These are phyloP conservation scores for Poa annua DNA, from an alignment of 176 grass and related monocot genomes.

Conservation along the genomic window DNA sequence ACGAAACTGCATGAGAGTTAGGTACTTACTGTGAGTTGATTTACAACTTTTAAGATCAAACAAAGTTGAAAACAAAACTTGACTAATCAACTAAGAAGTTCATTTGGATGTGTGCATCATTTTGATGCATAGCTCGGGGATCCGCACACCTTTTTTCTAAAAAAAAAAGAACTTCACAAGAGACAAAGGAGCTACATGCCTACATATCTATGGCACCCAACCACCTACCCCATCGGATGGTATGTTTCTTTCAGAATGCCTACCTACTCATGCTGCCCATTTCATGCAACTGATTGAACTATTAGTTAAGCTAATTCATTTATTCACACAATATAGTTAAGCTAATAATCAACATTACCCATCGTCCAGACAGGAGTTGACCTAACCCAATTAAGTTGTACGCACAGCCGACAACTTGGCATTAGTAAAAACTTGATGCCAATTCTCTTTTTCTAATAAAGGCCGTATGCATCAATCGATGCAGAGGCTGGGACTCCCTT, in stretches of 20 bases:
- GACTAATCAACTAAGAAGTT: background rate
- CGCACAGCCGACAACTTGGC: background rate
- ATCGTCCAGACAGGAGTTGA: background rate
- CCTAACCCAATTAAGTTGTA: background rate
- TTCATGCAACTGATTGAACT: background rate
- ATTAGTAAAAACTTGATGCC: background rate
- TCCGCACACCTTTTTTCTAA: no score
- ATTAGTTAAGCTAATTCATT: background rate
- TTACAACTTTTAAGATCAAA: background rate
- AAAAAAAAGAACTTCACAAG: background rate
- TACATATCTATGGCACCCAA: background rate
- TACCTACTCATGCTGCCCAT: background rate
- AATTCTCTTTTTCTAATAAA: background rate
- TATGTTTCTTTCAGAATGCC: conserved; percentile 7
- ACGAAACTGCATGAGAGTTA: background rate
- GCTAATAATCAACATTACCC: background rate
- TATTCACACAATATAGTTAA: background rate
- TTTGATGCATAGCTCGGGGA: no score
- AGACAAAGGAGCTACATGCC: conserved; percentile 1
- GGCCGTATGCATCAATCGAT: no score
- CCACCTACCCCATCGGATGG: background rate
- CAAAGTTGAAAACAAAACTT: background rate
- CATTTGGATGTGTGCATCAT: no score
- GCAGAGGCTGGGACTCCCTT: no score
- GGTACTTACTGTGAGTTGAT: background rate